phyloP scores from a whole-genome alignment of 768 basidiomycete genomes.

The Rhodotorula kratochvilovae region DNA sequence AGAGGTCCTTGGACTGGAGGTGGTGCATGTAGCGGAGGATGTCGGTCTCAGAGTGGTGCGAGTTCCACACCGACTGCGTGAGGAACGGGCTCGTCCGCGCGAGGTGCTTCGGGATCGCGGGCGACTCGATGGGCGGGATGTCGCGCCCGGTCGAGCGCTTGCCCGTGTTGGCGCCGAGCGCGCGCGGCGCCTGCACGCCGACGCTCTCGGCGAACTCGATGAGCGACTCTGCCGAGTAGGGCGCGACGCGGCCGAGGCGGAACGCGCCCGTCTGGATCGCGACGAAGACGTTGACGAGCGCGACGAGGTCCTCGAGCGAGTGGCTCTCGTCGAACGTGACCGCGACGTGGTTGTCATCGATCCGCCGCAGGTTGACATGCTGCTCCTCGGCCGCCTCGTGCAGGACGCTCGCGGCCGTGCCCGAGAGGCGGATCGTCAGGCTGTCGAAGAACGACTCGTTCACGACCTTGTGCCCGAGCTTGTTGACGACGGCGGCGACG shows the following conservation, averaged over 20 bases:
- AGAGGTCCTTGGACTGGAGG: conserved; percentile 88
- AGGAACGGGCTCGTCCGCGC: conserved; percentile 60
- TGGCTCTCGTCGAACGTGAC: conserved; percentile 91
- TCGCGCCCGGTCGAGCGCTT: conserved; percentile 53
- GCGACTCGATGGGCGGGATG: conserved; percentile 38
- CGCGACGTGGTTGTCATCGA: conserved; percentile 72
- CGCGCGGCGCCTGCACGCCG: conserved; percentile 51
- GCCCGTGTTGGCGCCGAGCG: conserved; percentile 48
- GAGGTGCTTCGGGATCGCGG: conserved; percentile 55
- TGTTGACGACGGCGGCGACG: conserved; percentile 63
- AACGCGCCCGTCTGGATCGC: conserved; percentile 50
- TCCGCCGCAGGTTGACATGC: conserved; percentile 75
- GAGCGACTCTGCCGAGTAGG: conserved; percentile 44
- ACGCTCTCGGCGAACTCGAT: conserved; percentile 46
- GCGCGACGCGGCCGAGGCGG: conserved; percentile 13
- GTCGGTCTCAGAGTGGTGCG: conserved; percentile 95
- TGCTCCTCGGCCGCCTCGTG: conserved; percentile 62
- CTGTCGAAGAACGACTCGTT: conserved; percentile 80
- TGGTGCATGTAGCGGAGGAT: conserved; percentile 92
- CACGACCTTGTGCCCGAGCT: conserved; percentile 66
- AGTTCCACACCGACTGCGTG: conserved; percentile 87
- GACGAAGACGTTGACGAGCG: conserved; percentile 75
- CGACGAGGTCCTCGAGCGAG: conserved; percentile 65
- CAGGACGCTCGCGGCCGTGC: conserved; percentile 58
- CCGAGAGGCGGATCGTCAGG: conserved; percentile 62